These are phyloP conservation scores for Hymenochaete sp. DNA, from an alignment of 1,284 basidiomycete species.

Conservation along the genomic window DNA sequence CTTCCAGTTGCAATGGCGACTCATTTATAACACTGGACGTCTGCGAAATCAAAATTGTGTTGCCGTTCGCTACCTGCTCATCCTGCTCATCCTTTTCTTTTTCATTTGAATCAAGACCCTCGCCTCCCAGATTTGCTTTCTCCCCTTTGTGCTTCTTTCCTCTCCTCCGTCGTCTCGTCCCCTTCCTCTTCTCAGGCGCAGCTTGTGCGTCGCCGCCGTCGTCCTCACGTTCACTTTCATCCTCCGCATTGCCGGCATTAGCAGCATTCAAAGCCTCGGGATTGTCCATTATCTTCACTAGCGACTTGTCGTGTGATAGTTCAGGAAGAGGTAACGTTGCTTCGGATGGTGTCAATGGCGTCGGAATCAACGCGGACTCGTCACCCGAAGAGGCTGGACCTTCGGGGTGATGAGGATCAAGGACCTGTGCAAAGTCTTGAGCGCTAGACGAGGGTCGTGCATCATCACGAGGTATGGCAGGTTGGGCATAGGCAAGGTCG, in stretches of 20 bases:
- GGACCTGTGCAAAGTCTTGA: no score
- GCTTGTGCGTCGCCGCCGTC: constrained; percentile 23
- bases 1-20: constrained; percentile 38
- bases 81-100: constrained; percentile 21
- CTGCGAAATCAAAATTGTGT: constrained; percentile 20
- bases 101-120: constrained; percentile 17
- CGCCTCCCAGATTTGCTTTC: constrained; percentile 16
- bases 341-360: no score
- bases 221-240: constrained; percentile 55
- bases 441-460: not conserved
- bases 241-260: constrained; percentile 36
- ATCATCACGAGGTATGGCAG: no score
- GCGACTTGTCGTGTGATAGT: no score
- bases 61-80: constrained; percentile 17
- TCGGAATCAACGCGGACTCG: no score
- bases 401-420: no score
- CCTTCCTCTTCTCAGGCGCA: constrained; percentile 36
- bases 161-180: constrained; percentile 35
- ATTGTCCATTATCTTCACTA: no score
- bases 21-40: constrained; percentile 10
- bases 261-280: no score
- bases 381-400: no score
- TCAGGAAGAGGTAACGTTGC: no score
- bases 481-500: no score
- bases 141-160: constrained; percentile 38